Conservation (phyloP, 73 alveolate genomes). For the Paramecium biaurelia region DNA sequence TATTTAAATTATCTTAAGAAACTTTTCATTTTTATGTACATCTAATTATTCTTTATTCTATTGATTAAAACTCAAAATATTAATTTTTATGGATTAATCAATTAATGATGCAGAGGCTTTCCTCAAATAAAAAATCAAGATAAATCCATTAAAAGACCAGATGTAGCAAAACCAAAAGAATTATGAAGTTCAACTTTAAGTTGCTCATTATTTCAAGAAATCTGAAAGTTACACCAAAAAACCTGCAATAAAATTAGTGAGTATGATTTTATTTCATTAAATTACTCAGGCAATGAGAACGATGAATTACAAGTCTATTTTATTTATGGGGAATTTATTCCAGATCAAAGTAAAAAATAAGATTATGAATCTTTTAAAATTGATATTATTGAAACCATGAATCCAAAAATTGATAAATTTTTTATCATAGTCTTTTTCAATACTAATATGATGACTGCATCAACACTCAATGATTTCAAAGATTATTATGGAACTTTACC, state of each 20-base stretch:
- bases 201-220: background rate
- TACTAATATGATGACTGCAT: slow-evolving; percentile 38
- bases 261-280: background rate
- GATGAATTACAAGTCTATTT: slow-evolving; percentile 10
- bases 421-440: background rate
- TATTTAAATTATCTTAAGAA: background rate
- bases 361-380: slow-evolving; percentile 25
- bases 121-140: background rate
- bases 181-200: background rate
- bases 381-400: background rate
- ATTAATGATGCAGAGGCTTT: background rate
- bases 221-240: background rate
- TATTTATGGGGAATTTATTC: slow-evolving; percentile 18
- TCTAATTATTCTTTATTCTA: background rate
- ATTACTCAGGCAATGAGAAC: background rate
- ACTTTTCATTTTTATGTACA: background rate
- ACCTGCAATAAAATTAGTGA: background rate
- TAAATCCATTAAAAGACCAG: slow-evolving; percentile 9
- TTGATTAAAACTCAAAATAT: background rate
- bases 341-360: background rate
- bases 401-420: background rate
- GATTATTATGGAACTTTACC: slow-evolving; percentile 25
- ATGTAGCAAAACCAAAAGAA: background rate
- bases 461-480: slow-evolving; percentile 34
- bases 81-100: background rate